Conservation (phyloP, 495 filamentous ascomycete genomes). For the Talaromyces ruber region DNA sequence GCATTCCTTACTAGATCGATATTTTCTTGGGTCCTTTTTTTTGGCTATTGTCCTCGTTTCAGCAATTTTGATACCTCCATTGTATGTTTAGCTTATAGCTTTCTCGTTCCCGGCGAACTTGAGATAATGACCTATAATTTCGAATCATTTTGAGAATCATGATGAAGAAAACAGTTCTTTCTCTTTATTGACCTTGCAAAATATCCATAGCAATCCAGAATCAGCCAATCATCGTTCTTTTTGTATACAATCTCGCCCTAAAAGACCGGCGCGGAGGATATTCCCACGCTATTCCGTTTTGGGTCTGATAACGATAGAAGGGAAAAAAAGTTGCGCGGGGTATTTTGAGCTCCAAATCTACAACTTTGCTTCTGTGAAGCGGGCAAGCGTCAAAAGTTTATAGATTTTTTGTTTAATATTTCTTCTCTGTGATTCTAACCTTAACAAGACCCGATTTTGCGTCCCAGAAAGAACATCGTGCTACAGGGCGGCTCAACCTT, state of each 20-base stretch:
- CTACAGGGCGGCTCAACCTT: not conserved
- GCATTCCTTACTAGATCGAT: not conserved
- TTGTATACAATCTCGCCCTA: not conserved
- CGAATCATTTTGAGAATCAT: not conserved
- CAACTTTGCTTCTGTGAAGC: not conserved
- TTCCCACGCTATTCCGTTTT: not conserved
- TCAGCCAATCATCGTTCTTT: not conserved
- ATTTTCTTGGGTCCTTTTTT: not conserved
- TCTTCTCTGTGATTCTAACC: not conserved
- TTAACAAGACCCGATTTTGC: not conserved
- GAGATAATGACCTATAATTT: not conserved
- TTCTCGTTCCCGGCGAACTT: not conserved
- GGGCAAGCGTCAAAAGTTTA: not conserved
- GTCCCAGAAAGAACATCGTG: not conserved
- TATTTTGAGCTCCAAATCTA: not conserved
- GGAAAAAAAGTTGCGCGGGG: not conserved
- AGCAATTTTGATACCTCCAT: not conserved
- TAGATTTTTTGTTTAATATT: not conserved
- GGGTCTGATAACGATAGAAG: constrained; percentile 1
- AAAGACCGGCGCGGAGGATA: not conserved
- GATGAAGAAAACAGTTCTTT: not conserved
- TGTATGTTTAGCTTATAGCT: not conserved
- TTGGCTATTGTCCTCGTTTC: not conserved
- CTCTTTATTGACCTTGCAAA: not conserved
- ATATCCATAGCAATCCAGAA: not conserved